phyloP scores from a whole-genome alignment of 129 eudicot genomes.

The Flaveria brownii region DNA sequence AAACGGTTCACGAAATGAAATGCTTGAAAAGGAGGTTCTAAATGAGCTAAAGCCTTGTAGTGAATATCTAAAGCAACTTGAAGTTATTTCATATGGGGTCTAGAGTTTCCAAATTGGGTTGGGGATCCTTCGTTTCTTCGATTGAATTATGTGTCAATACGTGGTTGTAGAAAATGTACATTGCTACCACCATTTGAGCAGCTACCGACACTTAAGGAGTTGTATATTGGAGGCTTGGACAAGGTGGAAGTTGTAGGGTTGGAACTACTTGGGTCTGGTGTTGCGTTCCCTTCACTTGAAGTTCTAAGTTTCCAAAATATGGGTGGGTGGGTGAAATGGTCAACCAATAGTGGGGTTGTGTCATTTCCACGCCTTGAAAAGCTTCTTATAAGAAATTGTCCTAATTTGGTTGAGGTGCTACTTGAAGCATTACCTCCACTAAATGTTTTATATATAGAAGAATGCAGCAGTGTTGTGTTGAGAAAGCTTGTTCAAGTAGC shows the following conservation, averaged over 20 bases:
- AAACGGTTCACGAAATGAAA: no score
- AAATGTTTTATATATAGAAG: background rate
- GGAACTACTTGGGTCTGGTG: background rate
- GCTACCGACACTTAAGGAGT: background rate
- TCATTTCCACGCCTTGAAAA: background rate
- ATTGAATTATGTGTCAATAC: background rate
- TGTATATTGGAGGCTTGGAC: background rate
- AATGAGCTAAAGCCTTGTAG: background rate
- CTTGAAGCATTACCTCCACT: background rate
- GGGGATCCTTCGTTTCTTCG: background rate
- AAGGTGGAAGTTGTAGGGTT: background rate
- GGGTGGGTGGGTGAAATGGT: background rate
- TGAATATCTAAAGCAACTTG: background rate
- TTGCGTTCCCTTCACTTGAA: background rate
- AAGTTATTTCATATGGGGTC: background rate
- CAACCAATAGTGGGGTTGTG: background rate
- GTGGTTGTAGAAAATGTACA: background rate
- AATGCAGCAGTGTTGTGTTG: background rate
- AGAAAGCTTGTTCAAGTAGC: conserved; percentile 3
- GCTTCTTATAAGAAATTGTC: background rate
- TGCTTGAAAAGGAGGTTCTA: background rate
- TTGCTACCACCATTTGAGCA: background rate
- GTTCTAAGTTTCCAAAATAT: background rate
- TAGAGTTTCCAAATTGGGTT: background rate
- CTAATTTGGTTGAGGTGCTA: background rate